A percentile compares a stretch with the other conserved stretches of the same genome.
Conservation (phyloP, 2,329 filamentous ascomycete species). For the Alternaria infectoria region DNA sequence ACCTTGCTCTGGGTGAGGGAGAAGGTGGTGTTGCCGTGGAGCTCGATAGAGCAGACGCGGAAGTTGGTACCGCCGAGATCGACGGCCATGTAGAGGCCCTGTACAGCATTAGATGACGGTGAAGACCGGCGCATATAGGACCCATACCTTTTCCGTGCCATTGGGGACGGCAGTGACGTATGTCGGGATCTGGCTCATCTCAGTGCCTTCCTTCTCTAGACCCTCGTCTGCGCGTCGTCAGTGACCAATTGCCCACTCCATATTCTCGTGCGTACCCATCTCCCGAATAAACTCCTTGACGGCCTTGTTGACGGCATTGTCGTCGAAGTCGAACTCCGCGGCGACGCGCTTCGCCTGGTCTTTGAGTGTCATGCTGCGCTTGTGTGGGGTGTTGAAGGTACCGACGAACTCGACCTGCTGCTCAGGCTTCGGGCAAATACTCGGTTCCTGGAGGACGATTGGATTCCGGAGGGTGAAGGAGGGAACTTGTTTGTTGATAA, state of each 20-base stretch:
- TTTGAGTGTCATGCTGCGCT: slow-evolving; percentile 59
- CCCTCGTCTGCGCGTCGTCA: slow-evolving; percentile 71
- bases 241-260: slow-evolving; percentile 5
- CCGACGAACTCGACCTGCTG: slow-evolving; percentile 36
- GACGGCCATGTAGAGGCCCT: slow-evolving; percentile 95
- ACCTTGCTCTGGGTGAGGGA: slow-evolving; percentile 92
- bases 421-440: slow-evolving; percentile 37
- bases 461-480: slow-evolving; percentile 33
- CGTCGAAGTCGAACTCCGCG: slow-evolving; percentile 82
- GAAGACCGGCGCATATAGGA: slow-evolving; percentile 60
- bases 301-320: slow-evolving; percentile 77
- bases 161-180: slow-evolving; percentile 96
- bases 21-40: slow-evolving; percentile 95
- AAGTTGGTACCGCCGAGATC: slow-evolving; percentile 99
- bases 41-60: slow-evolving; percentile 90
- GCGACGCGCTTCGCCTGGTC: slow-evolving; percentile 81
- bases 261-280: slow-evolving; percentile 64
- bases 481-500: slow-evolving; percentile 30
- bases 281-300: slow-evolving; percentile 86
- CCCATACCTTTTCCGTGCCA: slow-evolving; percentile 91
- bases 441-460: slow-evolving; percentile 31
- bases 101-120: slow-evolving; percentile 1
- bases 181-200: slow-evolving; percentile 93
- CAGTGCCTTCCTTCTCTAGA: slow-evolving; percentile 75
- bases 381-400: slow-evolving; percentile 45